Conservation (phyloP, 1,284 basidiomycete genomes). For the Cerrena zonata region DNA sequence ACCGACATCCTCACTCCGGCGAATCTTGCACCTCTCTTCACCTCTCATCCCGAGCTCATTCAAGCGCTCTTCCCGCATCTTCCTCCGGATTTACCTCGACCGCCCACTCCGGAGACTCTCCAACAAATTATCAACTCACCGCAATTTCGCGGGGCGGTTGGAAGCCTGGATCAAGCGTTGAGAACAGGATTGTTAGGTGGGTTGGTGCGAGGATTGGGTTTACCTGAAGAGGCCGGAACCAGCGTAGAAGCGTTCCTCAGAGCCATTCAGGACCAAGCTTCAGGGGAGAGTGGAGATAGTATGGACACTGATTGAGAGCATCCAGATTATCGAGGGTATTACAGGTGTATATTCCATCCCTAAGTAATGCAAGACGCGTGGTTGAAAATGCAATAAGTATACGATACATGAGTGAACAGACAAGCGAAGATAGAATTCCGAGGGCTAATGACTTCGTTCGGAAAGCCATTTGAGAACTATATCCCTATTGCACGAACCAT, state of each 20-base stretch:
- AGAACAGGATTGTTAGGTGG: conserved; percentile 68
- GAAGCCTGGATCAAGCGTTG: conserved; percentile 70
- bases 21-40: conserved; percentile 63
- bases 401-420: not conserved
- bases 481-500: conserved; percentile 38
- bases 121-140: conserved; percentile 50
- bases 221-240: conserved; percentile 73
- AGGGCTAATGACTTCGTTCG: conserved; percentile 53
- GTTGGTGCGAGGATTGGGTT: conserved; percentile 65
- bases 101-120: conserved; percentile 59
- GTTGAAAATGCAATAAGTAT: conserved; percentile 5
- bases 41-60: conserved; percentile 59
- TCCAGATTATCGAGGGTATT: conserved; percentile 1
- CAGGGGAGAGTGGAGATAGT: conserved; percentile 36
- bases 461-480: conserved; percentile 72
- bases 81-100: conserved; percentile 63
- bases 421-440: not conserved
- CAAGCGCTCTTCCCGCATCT: conserved; percentile 69
- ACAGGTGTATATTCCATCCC: not conserved
- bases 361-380: not conserved
- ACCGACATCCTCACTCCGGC: conserved; percentile 70
- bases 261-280: conserved; percentile 71
- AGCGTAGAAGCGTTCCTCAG: conserved; percentile 67
- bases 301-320: conserved; percentile 55
- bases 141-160: conserved; percentile 57